These are phyloP conservation scores for Cymodocea nodosa DNA, from an alignment of 116 monocot genomes.

Conservation along the genomic window DNA sequence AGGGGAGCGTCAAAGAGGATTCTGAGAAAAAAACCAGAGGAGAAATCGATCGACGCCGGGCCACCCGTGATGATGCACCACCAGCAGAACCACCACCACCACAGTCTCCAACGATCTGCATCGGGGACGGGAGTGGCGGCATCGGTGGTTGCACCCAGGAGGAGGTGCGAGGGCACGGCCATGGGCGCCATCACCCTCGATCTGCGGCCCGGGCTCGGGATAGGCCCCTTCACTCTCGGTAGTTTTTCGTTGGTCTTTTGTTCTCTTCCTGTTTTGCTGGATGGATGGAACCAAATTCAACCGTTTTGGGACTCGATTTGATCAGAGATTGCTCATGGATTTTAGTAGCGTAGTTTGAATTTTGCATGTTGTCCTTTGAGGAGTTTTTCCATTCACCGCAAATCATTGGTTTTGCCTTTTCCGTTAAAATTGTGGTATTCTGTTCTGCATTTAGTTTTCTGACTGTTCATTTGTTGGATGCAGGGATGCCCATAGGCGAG, in stretches of 20 bases:
- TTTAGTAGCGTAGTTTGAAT: no score
- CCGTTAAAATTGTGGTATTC: not conserved
- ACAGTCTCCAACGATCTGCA: slow-evolving; percentile 14
- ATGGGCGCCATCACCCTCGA: slow-evolving; percentile 97
- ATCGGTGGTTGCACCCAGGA: slow-evolving; percentile 21
- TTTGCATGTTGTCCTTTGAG: no score
- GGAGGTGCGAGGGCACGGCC: slow-evolving; percentile 86
- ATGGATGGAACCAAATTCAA: not conserved
- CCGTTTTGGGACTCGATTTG: not conserved
- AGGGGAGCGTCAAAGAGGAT: no score
- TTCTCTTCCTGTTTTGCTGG: not conserved
- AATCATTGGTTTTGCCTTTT: no score
- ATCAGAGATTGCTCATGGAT: no score
- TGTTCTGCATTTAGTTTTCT: slow-evolving; percentile 1
- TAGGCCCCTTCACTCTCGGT: slow-evolving; percentile 92
- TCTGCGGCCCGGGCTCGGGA: slow-evolving; percentile 66
- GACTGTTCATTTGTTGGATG: slow-evolving; percentile 4
- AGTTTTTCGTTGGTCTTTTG: not conserved
- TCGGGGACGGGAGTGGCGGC: slow-evolving; percentile 9
- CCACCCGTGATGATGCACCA: slow-evolving; percentile 23
- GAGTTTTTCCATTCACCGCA: no score
- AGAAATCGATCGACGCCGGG: not conserved
- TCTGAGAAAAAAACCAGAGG: not conserved
- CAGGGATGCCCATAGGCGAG: slow-evolving; percentile 94
- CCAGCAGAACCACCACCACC: slow-evolving; percentile 12